Conservation (phyloP, 1,284 basidiomycete genomes). For the Singerocomus inundabilis region DNA sequence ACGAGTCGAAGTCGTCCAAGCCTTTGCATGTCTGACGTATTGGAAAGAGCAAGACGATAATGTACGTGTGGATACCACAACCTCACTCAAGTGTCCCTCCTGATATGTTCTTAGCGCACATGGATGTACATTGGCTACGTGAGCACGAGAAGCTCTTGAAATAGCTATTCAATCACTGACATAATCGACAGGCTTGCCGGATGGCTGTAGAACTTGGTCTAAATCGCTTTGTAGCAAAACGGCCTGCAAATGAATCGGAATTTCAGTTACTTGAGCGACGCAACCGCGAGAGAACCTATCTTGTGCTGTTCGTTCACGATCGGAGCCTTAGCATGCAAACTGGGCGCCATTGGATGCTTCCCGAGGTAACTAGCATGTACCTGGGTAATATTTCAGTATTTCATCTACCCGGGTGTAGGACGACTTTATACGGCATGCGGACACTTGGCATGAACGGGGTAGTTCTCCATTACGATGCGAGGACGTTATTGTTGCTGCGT, state of each 20-base stretch:
- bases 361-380: constrained; percentile 44
- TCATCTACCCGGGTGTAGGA: constrained; percentile 37
- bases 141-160: constrained; percentile 26
- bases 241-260: constrained; percentile 57
- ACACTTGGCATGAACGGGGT: constrained; percentile 66
- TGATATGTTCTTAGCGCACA: constrained; percentile 52
- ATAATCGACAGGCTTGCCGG: constrained; percentile 61
- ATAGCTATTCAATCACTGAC: constrained; percentile 8
- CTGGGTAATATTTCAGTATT: constrained; percentile 2
- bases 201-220: constrained; percentile 81
- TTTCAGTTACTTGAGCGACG: constrained; percentile 68
- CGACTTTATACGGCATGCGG: constrained; percentile 64
- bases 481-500: constrained; percentile 74
- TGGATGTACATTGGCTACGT: constrained; percentile 85
- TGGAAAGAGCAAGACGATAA: constrained; percentile 85
- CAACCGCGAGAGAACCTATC: constrained; percentile 78
- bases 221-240: constrained; percentile 60
- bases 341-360: constrained; percentile 80
- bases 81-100: constrained; percentile 14
- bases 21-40: constrained; percentile 80
- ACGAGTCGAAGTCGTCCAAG: constrained; percentile 78
- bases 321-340: constrained; percentile 81
- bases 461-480: constrained; percentile 60
- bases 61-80: constrained; percentile 39
- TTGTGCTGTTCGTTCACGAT: constrained; percentile 81